Evolutionary conservation across 1,284 basidiomycete species (phyloP).

Genomic region (Prillingera fragicola): DNA sequence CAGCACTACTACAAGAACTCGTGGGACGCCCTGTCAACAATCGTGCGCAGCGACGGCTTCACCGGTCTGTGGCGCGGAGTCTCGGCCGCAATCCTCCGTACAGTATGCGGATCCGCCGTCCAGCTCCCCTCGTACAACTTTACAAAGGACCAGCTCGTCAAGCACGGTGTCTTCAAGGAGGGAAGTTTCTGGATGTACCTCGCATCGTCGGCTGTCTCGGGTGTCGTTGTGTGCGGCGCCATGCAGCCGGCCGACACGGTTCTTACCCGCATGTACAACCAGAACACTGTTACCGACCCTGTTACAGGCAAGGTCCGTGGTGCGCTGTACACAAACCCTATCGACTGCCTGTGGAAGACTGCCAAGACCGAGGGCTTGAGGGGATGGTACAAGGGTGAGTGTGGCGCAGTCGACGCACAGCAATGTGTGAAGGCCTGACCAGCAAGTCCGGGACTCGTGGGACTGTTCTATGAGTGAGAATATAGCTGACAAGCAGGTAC

Average conservation of each 20-base stretch:
- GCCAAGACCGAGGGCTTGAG: constrained; percentile 80
- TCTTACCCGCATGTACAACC: constrained; percentile 93
- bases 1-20: constrained; percentile 86
- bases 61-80: constrained; percentile 82
- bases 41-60: constrained; percentile 69
- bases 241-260: constrained; percentile 70
- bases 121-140: constrained; percentile 95
- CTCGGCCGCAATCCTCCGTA: constrained; percentile 86
- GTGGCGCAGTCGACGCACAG: too few relatives aligned
- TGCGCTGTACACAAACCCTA: constrained; percentile 78
- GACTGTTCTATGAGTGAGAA: too few relatives aligned
- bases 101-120: constrained; percentile 70
- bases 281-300: constrained; percentile 68
- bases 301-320: constrained; percentile 67
- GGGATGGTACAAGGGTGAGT: constrained; percentile 83
- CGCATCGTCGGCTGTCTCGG: constrained; percentile 79
- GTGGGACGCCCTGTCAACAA: constrained; percentile 71
- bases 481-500: constrained; percentile 53
- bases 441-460: too few relatives aligned
- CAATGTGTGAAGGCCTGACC: too few relatives aligned
- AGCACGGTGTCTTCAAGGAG: constrained; percentile 60
- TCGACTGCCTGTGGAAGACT: constrained; percentile 96
- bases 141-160: constrained; percentile 71
- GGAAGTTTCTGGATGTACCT: constrained; percentile 84
- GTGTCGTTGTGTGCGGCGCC: constrained; percentile 78